Percentiles rank a stretch among this genome's conserved stretches.
These are phyloP conservation scores for Glonium stellatum DNA, from an alignment of 495 filamentous ascomycete genomes.

Conservation along the genomic window DNA sequence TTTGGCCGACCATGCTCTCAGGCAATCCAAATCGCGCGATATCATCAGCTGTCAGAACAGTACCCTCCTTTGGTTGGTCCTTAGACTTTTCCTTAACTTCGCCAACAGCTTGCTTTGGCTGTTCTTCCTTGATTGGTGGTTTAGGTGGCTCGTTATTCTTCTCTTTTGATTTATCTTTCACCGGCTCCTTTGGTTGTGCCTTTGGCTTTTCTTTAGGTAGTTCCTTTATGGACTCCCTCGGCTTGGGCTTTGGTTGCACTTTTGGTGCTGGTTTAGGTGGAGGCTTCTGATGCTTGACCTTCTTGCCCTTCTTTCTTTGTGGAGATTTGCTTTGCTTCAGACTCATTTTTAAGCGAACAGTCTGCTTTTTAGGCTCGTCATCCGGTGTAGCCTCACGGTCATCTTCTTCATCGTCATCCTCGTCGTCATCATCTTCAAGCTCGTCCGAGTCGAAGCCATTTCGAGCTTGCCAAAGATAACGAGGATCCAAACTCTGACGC, in stretches of 20 bases:
- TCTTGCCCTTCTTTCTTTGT: constrained; percentile 12
- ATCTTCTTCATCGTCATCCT: constrained; percentile 33
- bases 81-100: constrained; percentile 4
- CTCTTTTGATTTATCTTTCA: constrained; percentile 15
- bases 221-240: constrained; percentile 12
- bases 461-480: constrained; percentile 7
- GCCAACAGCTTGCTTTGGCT: not conserved
- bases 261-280: constrained; percentile 2
- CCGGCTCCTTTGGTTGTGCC: constrained; percentile 1
- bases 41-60: constrained; percentile 17
- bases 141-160: constrained; percentile 2
- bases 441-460: constrained; percentile 36
- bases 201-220: constrained; percentile 5
- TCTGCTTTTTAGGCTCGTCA: constrained; percentile 18
- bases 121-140: constrained; percentile 2
- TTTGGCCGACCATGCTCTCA: constrained; percentile 11
- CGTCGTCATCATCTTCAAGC: constrained; percentile 24
- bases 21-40: constrained; percentile 9
- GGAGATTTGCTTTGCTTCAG: not conserved
- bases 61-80: constrained; percentile 15
- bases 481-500: constrained; percentile 32
- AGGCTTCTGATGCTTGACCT: constrained; percentile 9
- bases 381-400: constrained; percentile 21
- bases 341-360: constrained; percentile 20
- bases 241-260: constrained; percentile 21